Conservation (phyloP, 2,329 filamentous ascomycete genomes). For the Fonsecaea monophora region DNA sequence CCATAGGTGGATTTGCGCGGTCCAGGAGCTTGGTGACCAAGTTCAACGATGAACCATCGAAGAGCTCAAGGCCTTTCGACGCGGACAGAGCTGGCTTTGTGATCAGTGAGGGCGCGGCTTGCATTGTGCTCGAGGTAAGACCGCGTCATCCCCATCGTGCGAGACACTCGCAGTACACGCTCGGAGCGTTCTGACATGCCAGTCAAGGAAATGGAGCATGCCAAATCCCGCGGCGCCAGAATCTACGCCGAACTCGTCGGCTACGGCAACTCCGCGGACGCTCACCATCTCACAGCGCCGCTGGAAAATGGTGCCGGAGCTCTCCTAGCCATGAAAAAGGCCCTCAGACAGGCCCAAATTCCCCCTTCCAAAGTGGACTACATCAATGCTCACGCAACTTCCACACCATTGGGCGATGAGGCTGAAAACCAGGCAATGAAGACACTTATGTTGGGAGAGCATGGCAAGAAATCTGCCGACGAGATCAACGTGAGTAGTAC, state of each 20-base stretch:
- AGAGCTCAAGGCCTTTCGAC: conserved; percentile 88
- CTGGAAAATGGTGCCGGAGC: conserved; percentile 82
- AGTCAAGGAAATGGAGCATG: conserved; percentile 78
- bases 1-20: conserved; percentile 88
- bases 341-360: conserved; percentile 74
- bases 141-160: background rate
- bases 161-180: background rate
- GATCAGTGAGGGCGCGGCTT: conserved; percentile 87
- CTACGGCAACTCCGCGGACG: conserved; percentile 90
- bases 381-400: conserved; percentile 91
- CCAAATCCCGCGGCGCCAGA: conserved; percentile 74
- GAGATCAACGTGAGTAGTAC: conserved; percentile 88
- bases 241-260: conserved; percentile 91
- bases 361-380: conserved; percentile 79
- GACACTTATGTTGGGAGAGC: conserved; percentile 73
- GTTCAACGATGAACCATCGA: conserved; percentile 74
- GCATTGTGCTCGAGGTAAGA: conserved; percentile 77
- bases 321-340: conserved; percentile 81
- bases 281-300: conserved; percentile 91
- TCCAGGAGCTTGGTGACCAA: conserved; percentile 83
- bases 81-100: conserved; percentile 81
- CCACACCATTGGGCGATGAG: conserved; percentile 70
- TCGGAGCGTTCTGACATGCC: background rate
- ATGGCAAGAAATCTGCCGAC: conserved; percentile 66
- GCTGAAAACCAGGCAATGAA: conserved; percentile 88